Base-by-base conservation (phyloP, 306 rosid genomes). In the Cucumis melo region DNA sequence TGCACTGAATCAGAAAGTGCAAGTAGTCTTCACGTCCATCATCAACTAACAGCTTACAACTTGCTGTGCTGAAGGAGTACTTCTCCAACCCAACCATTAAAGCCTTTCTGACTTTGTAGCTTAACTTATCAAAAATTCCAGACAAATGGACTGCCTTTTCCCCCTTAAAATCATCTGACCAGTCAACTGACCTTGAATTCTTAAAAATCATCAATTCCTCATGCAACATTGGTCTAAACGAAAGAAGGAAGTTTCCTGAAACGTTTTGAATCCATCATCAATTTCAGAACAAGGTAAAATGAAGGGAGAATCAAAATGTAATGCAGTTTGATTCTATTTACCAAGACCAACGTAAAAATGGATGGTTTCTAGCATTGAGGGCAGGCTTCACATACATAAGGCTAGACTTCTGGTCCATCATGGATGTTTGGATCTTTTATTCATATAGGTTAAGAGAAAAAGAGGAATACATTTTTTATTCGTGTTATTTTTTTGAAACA, bases 231-330 rank as follows among this genome's bases (percentile, higher is more conserved):
- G 98, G 98, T 90, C 96, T 90, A 78, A 89, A 85, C 24, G 98
- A 92, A 55, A 94, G 85, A 71, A 84, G 85, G 85, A 94, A 94
- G 88, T 94, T 91, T 74, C 98, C 98, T 94, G 97, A 86, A 87
- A 66, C 78, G 84, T 80, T 79, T 63, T 82, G 73, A 75, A 78
- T 44, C n/a, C 78, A 77, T 77, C 64, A 80, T 77, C 64, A 80
- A 80, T 74, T 76, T 75, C 78, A 73, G 79, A 75, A 79, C 59
- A 81, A 63, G 29, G 61, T 17, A 76, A 27, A 14, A 44, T 44
- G 57, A 21, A 21, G 65, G 42, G 15, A 24, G 42, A 58, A 60
- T 57, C 16, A 21, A 44, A 60, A 27, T 15, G 41, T 14, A 16
- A 42, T 48, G 42, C 55, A 48, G 6, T 71, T 14, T 24, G 27